Evolutionary conservation across 495 filamentous ascomycete genomes (phyloP).

Genomic region (Lophium mytilinum): DNA sequence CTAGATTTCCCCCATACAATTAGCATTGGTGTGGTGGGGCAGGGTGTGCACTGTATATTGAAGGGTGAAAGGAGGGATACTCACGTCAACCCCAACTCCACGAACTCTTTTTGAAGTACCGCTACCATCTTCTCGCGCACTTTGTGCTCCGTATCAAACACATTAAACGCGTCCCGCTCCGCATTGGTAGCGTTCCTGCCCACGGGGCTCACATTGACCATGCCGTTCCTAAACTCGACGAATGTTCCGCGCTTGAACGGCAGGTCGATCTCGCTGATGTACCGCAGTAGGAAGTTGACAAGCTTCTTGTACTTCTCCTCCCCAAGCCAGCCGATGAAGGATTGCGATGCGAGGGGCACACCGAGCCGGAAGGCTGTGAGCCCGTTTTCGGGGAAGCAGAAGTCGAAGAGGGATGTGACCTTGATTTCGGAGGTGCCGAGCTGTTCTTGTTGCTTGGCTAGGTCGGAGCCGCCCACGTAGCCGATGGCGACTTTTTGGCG

Average conservation of each 20-base stretch:
- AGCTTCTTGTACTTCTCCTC: conserved; percentile 88
- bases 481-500: conserved; percentile 88
- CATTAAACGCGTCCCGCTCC: conserved; percentile 73
- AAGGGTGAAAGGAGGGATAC: conserved; percentile 28
- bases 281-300: conserved; percentile 52
- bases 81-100: conserved; percentile 75
- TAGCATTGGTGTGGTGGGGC: background rate
- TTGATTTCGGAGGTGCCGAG: conserved; percentile 56
- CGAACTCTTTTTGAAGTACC: conserved; percentile 70
- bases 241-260: conserved; percentile 94
- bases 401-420: conserved; percentile 83
- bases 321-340: conserved; percentile 88
- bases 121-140: conserved; percentile 65
- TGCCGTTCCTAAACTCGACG: conserved; percentile 92
- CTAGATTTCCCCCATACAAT: conserved; percentile 45
- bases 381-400: conserved; percentile 93
- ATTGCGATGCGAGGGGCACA: conserved; percentile 57
- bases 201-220: conserved; percentile 90
- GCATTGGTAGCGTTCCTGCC: conserved; percentile 79
- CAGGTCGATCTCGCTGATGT: conserved; percentile 79
- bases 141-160: conserved; percentile 67
- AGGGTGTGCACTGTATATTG: background rate
- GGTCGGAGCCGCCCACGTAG: conserved; percentile 63
- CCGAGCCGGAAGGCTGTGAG: conserved; percentile 84
- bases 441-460: conserved; percentile 93